Conservation (phyloP, 78 protist genomes). For the Protostelium mycophagum region DNA sequence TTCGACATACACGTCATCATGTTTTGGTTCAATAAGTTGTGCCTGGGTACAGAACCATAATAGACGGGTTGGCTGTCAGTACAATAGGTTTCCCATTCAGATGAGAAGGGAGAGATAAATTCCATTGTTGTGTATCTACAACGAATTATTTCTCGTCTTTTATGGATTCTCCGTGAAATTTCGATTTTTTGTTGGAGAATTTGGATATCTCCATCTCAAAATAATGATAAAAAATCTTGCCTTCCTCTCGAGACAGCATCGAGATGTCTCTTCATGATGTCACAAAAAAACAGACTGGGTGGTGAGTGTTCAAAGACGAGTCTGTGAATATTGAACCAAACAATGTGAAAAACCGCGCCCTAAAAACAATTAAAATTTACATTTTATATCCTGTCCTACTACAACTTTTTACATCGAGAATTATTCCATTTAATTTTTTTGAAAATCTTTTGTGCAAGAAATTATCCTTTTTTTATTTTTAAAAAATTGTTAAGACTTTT, state of each 20-base stretch:
- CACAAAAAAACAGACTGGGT: background rate
- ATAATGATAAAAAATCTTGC: background rate
- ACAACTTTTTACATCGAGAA: too few species aligned
- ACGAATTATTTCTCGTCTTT: too few species aligned
- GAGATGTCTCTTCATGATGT: background rate
- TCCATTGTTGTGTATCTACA: background rate
- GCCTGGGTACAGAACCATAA: background rate
- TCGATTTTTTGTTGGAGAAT: too few species aligned
- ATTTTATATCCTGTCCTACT: too few species aligned
- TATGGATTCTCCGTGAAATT: too few species aligned
- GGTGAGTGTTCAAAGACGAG: background rate
- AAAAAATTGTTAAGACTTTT: too few species aligned
- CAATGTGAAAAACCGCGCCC: background rate
- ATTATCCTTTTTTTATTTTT: too few species aligned
- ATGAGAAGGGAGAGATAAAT: background rate
- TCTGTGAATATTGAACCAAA: background rate
- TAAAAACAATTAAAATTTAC: too few species aligned
- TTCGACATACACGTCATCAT: background rate
- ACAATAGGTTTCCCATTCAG: background rate
- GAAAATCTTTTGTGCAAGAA: too few species aligned
- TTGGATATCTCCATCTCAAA: background rate
- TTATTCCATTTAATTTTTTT: too few species aligned
- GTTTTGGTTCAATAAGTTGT: background rate
- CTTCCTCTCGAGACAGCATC: background rate
- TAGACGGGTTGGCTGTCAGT: background rate